Base-by-base conservation (phyloP, 176 grass and related monocot species). In the Avena eriantha region DNA sequence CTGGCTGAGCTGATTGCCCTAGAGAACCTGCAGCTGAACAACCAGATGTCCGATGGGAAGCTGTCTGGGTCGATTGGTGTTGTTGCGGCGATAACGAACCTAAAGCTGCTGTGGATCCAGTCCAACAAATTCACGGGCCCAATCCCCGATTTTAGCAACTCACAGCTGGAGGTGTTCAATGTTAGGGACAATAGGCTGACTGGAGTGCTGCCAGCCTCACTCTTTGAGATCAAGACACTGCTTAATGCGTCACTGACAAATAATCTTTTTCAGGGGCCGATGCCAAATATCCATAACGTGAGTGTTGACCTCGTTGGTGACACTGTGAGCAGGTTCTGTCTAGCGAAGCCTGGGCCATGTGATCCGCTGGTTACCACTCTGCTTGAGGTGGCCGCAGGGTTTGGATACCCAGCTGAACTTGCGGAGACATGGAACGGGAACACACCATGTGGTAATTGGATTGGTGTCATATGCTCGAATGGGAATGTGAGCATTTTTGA, bases 111-210 rank as follows among this genome's bases (percentile, higher is more conserved):
- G 56, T 91, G 84, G 88, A 90, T 98, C 53, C 96, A 95, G 73
- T 98, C 96, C 29, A 98, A 98, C 59, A 67, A 8, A 7, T 98
- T 98, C 83, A 90, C 84, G 0, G 96, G 96, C 51, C 90, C 88
- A 8, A 98, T 98, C 61, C 96, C 96, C 0, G 91, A 98, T 68
- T 87, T 92, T 10, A 89, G 82, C 41, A 57, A 87, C 71, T 86
- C 47, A 0, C 84, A 80, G 67, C 91, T 98, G 47, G 77, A 79
- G 18, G 76, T 82, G 1, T 98, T 98, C 86, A 89, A 92, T 81
- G 90, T 93, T 36, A 86, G 93, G 45, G 93, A 98, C 90, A 98
- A 98, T 83, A 55, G 55, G 48, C 89, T 98, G 63, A 95, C 90
- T 0, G 96, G 93, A 49, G 39, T 93, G 17, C 83, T 98, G 36